phyloP scores from a whole-genome alignment of 768 basidiomycete species.

The Xanthoconium purpureum region DNA sequence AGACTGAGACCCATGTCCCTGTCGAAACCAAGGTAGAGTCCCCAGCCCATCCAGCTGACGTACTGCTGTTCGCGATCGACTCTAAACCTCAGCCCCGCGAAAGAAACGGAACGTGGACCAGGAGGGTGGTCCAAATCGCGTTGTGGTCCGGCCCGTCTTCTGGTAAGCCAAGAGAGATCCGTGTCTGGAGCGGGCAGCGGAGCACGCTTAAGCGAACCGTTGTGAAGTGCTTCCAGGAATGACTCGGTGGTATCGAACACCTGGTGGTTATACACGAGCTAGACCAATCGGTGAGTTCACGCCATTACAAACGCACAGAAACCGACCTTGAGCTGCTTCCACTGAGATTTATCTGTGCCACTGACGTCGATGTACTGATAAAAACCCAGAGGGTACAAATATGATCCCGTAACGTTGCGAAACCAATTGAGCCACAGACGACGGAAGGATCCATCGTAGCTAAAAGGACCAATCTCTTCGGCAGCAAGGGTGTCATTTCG shows the following conservation, averaged over 20 bases:
- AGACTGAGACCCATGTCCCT: slow-evolving; percentile 63
- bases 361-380: slow-evolving; percentile 56
- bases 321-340: slow-evolving; percentile 51
- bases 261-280: slow-evolving; percentile 62
- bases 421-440: slow-evolving; percentile 52
- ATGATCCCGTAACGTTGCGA: slow-evolving; percentile 48
- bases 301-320: background rate
- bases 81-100: slow-evolving; percentile 56
- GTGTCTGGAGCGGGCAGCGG: slow-evolving; percentile 28
- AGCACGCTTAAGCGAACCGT: slow-evolving; percentile 49
- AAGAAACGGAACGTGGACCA: slow-evolving; percentile 61
- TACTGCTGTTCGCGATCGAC: slow-evolving; percentile 51
- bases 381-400: slow-evolving; percentile 52
- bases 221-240: slow-evolving; percentile 51
- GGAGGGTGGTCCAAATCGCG: slow-evolving; percentile 63
- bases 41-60: slow-evolving; percentile 70
- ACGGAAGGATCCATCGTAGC: slow-evolving; percentile 60
- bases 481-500: slow-evolving; percentile 49
- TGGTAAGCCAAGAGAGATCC: slow-evolving; percentile 44
- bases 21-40: slow-evolving; percentile 58
- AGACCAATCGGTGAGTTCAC: background rate
- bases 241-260: slow-evolving; percentile 46
- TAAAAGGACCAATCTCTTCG: slow-evolving; percentile 48
- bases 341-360: slow-evolving; percentile 49
- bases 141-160: slow-evolving; percentile 38